Percentiles rank a stretch among this genome's conserved stretches.
Evolutionary conservation across 257 asterid species (phyloP).

Genomic region (Mitragyna speciosa): DNA sequence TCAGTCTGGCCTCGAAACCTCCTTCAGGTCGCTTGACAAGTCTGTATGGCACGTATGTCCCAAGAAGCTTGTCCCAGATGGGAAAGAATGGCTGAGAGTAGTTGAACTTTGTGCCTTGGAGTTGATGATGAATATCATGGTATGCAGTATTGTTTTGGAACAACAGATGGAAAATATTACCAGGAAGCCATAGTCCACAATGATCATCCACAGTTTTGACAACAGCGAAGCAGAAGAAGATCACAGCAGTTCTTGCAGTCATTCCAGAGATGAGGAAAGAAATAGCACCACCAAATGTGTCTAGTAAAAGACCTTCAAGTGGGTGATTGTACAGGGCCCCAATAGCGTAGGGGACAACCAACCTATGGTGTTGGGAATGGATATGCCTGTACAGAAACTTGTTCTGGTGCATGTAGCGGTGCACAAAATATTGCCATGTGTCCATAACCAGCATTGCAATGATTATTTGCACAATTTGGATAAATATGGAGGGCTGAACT

Average conservation of each 20-base stretch:
- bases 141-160: conserved; percentile 81
- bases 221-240: conserved; percentile 83
- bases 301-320: conserved; percentile 76
- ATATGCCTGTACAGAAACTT: conserved; percentile 67
- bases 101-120: conserved; percentile 76
- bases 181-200: conserved; percentile 89
- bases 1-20: conserved; percentile 78
- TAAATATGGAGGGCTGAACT: conserved; percentile 59
- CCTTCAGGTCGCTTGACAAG: conserved; percentile 70
- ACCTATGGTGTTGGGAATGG: conserved; percentile 81
- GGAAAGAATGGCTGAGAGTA: conserved; percentile 88
- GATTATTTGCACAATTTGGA: conserved; percentile 55
- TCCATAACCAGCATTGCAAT: conserved; percentile 90
- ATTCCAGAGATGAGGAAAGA: conserved; percentile 79
- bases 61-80: conserved; percentile 85
- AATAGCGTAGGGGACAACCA: conserved; percentile 76
- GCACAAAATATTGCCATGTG: conserved; percentile 96
- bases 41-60: conserved; percentile 64
- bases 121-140: conserved; percentile 91
- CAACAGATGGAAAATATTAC: conserved; percentile 70
- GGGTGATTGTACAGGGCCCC: conserved; percentile 95
- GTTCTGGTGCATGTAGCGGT: conserved; percentile 94
- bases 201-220: conserved; percentile 86
- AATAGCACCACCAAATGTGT: conserved; percentile 86
- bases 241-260: conserved; percentile 79